Base-by-base conservation (phyloP, 305 asterid genomes). In the Fraxinus velutina region DNA sequence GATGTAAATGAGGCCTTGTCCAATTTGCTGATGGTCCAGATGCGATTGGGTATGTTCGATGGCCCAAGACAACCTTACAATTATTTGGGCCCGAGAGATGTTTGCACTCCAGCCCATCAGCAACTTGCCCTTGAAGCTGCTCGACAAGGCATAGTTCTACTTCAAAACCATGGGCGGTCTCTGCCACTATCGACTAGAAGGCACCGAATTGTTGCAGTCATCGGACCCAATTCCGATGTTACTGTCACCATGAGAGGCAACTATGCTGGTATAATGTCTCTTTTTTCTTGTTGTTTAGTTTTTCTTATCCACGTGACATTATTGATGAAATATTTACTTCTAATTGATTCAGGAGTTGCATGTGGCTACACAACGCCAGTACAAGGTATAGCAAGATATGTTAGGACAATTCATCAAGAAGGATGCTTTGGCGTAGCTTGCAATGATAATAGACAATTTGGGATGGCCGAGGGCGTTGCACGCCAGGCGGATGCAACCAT, bases 41-140 rank as follows among this genome's bases (percentile, higher is more conserved):
- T 93, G 95, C 93, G 98, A 36, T 86, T 95, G 88, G 98, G 99
- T 1, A 91, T 93, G 91, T 92, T 89, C 17, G 98, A 95, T 80
- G 98, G 98, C 34, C 85, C 92, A 2, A 83, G 83, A 74, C 92
- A 87, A 4, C 94, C 93, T 1, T 95, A 90, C 60, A 83, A 80
- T 9, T 78, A 92, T 73, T 79, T 95, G 73, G 98, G 99, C 82
- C 96, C 96, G 13, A 85, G 22, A 24, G 97, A 93, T 24, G 97
- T 95, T 7, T 95, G 99, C 75, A 86, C 90, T 0, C 85, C 90
- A 2, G 92, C 97, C 86, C 98, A 95, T 88, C 86, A 92, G 72
- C 88, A 93, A 4, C 72, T 95, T 73, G 96, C 98, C 70, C 95
- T 93, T 0, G 93, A 95, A 85, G 97, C 99, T 5, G 99, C 99